Conservation (phyloP, 2,329 filamentous ascomycete genomes). For the Fusarium papillatum region DNA sequence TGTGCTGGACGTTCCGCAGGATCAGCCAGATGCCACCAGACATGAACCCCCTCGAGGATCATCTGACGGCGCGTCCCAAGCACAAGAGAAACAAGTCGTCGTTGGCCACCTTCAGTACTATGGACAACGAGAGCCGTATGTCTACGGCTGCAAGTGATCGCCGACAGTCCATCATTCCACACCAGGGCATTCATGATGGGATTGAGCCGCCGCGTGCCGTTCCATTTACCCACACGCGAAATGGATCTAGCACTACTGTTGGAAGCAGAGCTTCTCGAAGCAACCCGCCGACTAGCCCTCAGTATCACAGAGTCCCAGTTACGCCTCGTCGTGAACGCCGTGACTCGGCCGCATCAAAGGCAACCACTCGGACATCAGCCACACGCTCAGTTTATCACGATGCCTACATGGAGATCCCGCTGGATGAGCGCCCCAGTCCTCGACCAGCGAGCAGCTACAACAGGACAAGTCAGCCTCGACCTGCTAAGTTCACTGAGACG, state of each 20-base stretch:
- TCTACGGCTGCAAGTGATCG: slow-evolving; percentile 59
- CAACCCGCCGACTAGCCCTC: slow-evolving; percentile 65
- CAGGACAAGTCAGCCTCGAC: slow-evolving; percentile 50
- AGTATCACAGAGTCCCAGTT: slow-evolving; percentile 63
- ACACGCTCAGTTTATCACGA: slow-evolving; percentile 52
- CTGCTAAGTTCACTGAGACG: slow-evolving; percentile 65
- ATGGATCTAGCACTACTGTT: slow-evolving; percentile 70
- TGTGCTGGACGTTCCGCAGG: slow-evolving; percentile 84
- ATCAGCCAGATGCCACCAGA: slow-evolving; percentile 89
- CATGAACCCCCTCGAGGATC: slow-evolving; percentile 93
- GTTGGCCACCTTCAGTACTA: slow-evolving; percentile 60
- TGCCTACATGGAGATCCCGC: slow-evolving; percentile 65
- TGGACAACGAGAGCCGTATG: slow-evolving; percentile 71
- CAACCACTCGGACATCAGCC: slow-evolving; percentile 63
- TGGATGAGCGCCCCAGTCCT: slow-evolving; percentile 53
- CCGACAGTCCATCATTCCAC: slow-evolving; percentile 57
- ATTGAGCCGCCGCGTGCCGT: slow-evolving; percentile 68
- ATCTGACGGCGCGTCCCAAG: slow-evolving; percentile 78
- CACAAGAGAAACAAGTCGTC: slow-evolving; percentile 84
- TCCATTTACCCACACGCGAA: slow-evolving; percentile 86
- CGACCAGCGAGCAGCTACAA: slow-evolving; percentile 40
- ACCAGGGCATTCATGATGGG: slow-evolving; percentile 61
- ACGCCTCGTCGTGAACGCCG: slow-evolving; percentile 60
- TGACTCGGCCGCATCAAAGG: slow-evolving; percentile 57
- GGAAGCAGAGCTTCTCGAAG: slow-evolving; percentile 66